Percentiles rank a stretch among this genome's conserved stretches.
Evolutionary conservation across 2,329 filamentous ascomycete genomes (phyloP).

Genomic region (Pyricularia pennisetigena): DNA sequence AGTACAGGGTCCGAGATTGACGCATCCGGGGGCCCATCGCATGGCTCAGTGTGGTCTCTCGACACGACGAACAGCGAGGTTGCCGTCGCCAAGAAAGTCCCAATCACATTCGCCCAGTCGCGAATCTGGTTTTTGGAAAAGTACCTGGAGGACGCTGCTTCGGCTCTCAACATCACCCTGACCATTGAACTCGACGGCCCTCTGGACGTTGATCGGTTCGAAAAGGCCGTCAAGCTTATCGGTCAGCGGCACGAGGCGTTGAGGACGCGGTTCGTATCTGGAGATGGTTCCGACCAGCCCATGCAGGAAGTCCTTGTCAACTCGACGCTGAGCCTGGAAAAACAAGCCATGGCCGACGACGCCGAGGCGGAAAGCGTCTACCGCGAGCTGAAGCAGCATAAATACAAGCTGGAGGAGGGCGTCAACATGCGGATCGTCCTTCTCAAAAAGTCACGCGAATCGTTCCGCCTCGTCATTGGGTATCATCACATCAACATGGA

Average conservation of each 20-base stretch:
- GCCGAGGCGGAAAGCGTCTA: conserved; percentile 7
- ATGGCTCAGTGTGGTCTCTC: not conserved
- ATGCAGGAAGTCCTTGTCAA: conserved; percentile 10
- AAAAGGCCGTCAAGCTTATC: conserved; percentile 21
- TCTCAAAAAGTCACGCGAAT: conserved; percentile 19
- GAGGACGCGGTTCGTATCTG: conserved; percentile 23
- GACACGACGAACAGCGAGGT: not conserved
- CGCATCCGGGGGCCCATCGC: not conserved
- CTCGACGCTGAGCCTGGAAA: conserved; percentile 9
- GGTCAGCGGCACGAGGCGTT: conserved; percentile 20
- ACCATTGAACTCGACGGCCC: conserved; percentile 20
- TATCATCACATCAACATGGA: conserved; percentile 43
- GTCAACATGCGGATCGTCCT: conserved; percentile 22
- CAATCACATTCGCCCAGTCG: not conserved
- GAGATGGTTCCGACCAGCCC: conserved; percentile 8
- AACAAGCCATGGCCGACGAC: conserved; percentile 20
- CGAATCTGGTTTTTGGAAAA: conserved; percentile 26
- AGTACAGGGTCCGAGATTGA: not conserved
- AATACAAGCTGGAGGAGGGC: conserved; percentile 27
- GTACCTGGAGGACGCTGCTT: conserved; percentile 22
- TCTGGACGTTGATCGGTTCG: conserved; percentile 19
- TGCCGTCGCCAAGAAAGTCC: not conserved
- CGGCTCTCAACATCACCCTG: conserved; percentile 27
- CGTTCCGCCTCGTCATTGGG: conserved; percentile 30
- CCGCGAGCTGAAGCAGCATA: conserved; percentile 14